phyloP scores from a whole-genome alignment of 1,284 basidiomycete genomes.

The Porogramme epimiltina region DNA sequence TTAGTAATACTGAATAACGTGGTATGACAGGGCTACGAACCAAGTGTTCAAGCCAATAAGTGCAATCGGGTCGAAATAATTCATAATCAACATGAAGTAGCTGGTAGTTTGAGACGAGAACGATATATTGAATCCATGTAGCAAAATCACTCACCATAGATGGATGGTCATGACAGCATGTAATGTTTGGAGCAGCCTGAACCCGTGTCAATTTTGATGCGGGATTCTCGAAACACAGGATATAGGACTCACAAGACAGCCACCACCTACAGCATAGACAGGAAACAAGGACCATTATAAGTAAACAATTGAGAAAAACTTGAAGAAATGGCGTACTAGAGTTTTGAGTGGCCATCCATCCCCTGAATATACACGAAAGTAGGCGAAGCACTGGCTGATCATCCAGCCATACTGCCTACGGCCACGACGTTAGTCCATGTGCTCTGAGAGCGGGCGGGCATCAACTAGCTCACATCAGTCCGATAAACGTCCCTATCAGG shows the following conservation, averaged over 20 bases:
- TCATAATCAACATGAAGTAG: constrained; percentile 9
- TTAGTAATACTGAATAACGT: too few relatives aligned
- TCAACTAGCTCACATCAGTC: constrained; percentile 1
- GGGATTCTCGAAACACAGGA: too few relatives aligned
- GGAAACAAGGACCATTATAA: too few relatives aligned
- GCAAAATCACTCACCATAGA: neutral
- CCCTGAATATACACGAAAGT: constrained; percentile 6
- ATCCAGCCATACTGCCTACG: constrained; percentile 14
- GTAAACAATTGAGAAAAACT: neutral
- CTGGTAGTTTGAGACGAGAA: neutral
- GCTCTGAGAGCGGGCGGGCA: neutral
- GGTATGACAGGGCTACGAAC: neutral
- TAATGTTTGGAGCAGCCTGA: constrained; percentile 11
- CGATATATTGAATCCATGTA: too few relatives aligned
- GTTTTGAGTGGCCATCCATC: constrained; percentile 2
- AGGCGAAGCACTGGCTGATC: constrained; percentile 5
- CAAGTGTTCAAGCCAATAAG: neutral
- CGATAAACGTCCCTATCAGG: constrained; percentile 8
- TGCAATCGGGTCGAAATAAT: constrained; percentile 10
- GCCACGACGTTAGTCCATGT: neutral
- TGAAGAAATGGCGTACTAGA: neutral
- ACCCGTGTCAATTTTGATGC: too few relatives aligned
- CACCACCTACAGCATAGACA: too few relatives aligned
- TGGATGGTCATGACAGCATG: constrained; percentile 7
- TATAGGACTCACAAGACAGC: too few relatives aligned